Evolutionary conservation across 306 rosid genomes (phyloP), one percentile per base, ranked within the genome.

Genomic region (Castanea sativa): DNA sequence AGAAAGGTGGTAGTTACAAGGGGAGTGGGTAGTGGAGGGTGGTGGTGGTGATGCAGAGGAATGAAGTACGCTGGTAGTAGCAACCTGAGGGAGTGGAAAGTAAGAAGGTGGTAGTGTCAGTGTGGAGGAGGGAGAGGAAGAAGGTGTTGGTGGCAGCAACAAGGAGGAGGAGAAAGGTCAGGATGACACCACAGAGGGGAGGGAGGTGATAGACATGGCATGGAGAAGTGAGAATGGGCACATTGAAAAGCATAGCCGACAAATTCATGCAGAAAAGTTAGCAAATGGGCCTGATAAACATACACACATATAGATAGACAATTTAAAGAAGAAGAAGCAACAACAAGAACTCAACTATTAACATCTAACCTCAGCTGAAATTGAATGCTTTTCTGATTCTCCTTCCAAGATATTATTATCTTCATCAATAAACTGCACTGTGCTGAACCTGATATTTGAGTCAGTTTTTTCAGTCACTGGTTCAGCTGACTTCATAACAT

Each of bases 341-440:
- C 75, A 82, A 19, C n/a, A 51, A 60, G 49, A 67, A 71, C 60
- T 52, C 29, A 65, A 57, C 19, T 29, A 30, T 20, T 29, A 8
- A 21, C 69, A 78, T 80, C 89, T 81, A 84, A 87, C 98, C 92
- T 89, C 80, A 63, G 91, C 80, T 73, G 94, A 85, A 82, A 89
- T 67, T 16, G 97, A 87, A 85, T 91, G 83, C 68, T 86, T 92
- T 79, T 81, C 78, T 29, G 90, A 79, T 80, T 86, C 86, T 86
- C 80, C 93, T 78, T 75, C 85, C 12, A 76, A 60, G 78, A 78
- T 81, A 69, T 74, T 73, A 63, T 70, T 38, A 38, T 38, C 81
- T 79, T 68, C 80, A 21, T 25, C 82, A 70, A 35, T 68, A 43
- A 55, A 78, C 79, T 70, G 86, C 74, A 80, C 74, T 20, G 68